Conservation (phyloP, 2,329 filamentous ascomycete genomes). For the Cladophialophora immunda region DNA sequence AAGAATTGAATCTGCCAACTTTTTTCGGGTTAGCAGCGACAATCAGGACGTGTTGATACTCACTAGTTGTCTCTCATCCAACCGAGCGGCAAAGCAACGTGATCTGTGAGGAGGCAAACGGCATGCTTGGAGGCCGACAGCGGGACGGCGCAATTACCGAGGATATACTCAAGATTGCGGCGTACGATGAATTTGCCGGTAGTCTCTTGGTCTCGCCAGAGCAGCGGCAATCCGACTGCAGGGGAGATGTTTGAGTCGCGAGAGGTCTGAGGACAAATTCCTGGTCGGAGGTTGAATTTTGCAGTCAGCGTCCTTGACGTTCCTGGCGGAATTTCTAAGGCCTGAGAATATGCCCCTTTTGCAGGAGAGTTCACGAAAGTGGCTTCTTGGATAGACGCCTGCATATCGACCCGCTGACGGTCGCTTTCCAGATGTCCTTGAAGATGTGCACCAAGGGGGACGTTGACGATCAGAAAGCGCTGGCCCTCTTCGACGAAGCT, state of each 20-base stretch:
- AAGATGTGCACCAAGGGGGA: slow-evolving; percentile 23
- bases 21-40: slow-evolving; percentile 12
- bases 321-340: slow-evolving; percentile 11
- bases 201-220: slow-evolving; percentile 17
- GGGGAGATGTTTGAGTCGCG: not conserved
- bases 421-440: slow-evolving; percentile 9
- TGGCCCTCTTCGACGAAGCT: not conserved
- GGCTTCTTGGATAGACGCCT: not conserved
- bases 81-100: slow-evolving; percentile 29
- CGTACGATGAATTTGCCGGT: slow-evolving; percentile 27
- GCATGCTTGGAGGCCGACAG: slow-evolving; percentile 13
- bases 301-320: slow-evolving; percentile 11
- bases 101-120: slow-evolving; percentile 29
- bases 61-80: slow-evolving; percentile 35
- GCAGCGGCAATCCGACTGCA: slow-evolving; percentile 6
- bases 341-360: not conserved
- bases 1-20: slow-evolving; percentile 32
- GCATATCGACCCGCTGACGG: slow-evolving; percentile 9
- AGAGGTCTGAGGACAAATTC: not conserved
- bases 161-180: slow-evolving; percentile 32
- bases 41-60: not conserved
- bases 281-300: slow-evolving; percentile 23
- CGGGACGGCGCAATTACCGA: slow-evolving; percentile 28
- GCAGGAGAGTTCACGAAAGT: slow-evolving; percentile 16
- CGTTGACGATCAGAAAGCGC: slow-evolving; percentile 18